Base-by-base conservation (phyloP, 2,329 filamentous ascomycete genomes). In the Aspergillus viridinutans region DNA sequence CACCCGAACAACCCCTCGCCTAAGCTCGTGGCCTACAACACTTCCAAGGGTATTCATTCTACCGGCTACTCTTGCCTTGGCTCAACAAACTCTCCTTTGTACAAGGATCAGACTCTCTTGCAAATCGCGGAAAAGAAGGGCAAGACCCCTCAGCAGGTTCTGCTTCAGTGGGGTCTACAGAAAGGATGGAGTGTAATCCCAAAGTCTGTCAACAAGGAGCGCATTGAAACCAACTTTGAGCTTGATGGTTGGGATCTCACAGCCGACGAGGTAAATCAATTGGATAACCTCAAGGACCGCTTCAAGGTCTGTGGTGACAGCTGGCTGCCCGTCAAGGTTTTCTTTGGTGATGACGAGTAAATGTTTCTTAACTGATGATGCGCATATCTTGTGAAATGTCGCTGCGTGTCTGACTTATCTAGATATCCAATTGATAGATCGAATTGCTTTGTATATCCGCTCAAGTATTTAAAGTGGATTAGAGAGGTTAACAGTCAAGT, bases 121-220 rank as follows among this genome's bases (percentile, higher is more conserved):
- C 72, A 80, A 67, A 73, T 84, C 52, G 82, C 79, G 14, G 78
- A 83, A 71, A 83, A 82, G 67, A 80, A 84, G 65, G 74, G 74
- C 65, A 84, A 84, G 73, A 78, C 73, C 38, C 79, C 80, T 20
- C 81, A 82, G 52, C 82, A 84, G 67, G 76, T 81, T 6, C 76
- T 82, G 26, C 72, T 84, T 38, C 80, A 86, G 67, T 96, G 90
- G 90, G 90, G 90, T 62, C 77, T 95, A 55, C 85, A 89, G 72
- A 86, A 91, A 70, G 90, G 88, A 58, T 90, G 87, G 80, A 89
- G 85, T 63, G 90, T 96, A 53, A 91, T 96, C 67, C 90, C 90
- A 67, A 96, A 96, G 83, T 89, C 84, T 53, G 88, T 92, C 57
- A 92, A 84, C 63, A 83, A 85, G 64, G 80, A 80, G 53, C 84